phyloP scores from a whole-genome alignment of 2,329 filamentous ascomycete genomes.

The Boeremia exigua region DNA sequence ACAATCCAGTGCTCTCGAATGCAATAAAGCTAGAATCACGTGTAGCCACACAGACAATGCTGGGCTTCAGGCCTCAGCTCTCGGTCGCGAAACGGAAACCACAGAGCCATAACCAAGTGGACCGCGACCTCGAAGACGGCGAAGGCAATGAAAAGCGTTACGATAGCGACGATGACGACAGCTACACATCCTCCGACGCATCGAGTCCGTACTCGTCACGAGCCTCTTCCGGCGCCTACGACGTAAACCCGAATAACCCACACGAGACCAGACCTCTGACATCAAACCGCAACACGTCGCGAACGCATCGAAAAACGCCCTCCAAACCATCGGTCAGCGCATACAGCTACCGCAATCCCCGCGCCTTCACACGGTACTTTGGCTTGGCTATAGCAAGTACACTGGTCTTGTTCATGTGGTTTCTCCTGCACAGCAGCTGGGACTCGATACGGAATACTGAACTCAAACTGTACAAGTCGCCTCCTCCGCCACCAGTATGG shows the following conservation, averaged over 20 bases:
- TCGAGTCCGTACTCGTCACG: slow-evolving; percentile 62
- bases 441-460: slow-evolving; percentile 69
- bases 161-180: slow-evolving; percentile 37
- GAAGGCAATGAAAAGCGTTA: slow-evolving; percentile 50
- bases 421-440: slow-evolving; percentile 75
- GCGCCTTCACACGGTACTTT: slow-evolving; percentile 77
- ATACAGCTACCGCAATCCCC: slow-evolving; percentile 68
- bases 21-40: slow-evolving; percentile 1
- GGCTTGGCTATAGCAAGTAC: slow-evolving; percentile 73
- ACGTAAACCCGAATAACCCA: slow-evolving; percentile 38
- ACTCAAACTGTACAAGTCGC: slow-evolving; percentile 64
- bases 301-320: slow-evolving; percentile 22
- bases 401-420: slow-evolving; percentile 78
- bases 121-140: slow-evolving; percentile 42
- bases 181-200: slow-evolving; percentile 48
- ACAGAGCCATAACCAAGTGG: slow-evolving; percentile 40
- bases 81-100: slow-evolving; percentile 47
- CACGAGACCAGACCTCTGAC: slow-evolving; percentile 26
- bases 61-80: slow-evolving; percentile 44
- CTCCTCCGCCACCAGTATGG: slow-evolving; percentile 75
- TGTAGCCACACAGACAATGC: slow-evolving; percentile 27
- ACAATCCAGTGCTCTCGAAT: background rate
- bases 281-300: slow-evolving; percentile 20
- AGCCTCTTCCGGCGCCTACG: slow-evolving; percentile 44
- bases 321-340: slow-evolving; percentile 42